Evolutionary conservation across 208 protist genomes (phyloP), one percentile per base, ranked within the genome.

Genomic region (Acanthamoeba healyi): DNA sequence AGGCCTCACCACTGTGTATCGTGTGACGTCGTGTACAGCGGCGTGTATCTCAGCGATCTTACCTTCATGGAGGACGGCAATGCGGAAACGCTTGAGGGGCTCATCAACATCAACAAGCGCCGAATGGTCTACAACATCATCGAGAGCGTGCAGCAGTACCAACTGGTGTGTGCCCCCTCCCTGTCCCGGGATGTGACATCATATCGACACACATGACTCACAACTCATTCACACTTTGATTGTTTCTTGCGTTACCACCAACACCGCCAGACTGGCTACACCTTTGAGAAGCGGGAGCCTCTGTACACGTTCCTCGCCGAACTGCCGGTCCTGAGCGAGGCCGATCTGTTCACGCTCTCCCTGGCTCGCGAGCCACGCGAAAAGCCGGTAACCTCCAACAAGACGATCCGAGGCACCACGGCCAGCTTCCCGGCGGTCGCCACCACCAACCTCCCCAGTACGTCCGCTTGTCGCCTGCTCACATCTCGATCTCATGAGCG

Each of bases 31-130:
- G 24, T 22, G 26, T 63, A 94, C 65, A 94, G 95, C 7, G 97
- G 97, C 38, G 89, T 97, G 6, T 96, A 95, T 38, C 58, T 97
- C 26, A 89, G 94, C 7, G 96, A 97, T 95, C 95, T 97, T 17
- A 96, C 95, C 29, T 97, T 97, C 74, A 92, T 97, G 22, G 96
- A 97, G 19, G 96, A 97, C 38, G 96, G 96, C 63, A 97, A 97
- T 70, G 84, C 94, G 26, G 91, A 97, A 72, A 77, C 29, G 49
- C 32, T 96, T 0, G 84, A 91, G 38, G 65, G 46, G 49, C 92
- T 95, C 5, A 91, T 94, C 92, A 95, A 95, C 87, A 42, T 94
- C 7, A 51, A 9, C 61, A 95, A 95, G 92, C 90, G 94, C 1
- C 56, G 72, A 5, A 70, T 94, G 17, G 24, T 89, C 67, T 93